Conservation (phyloP, 768 basidiomycete species). For the Steccherinum ochraceum region DNA sequence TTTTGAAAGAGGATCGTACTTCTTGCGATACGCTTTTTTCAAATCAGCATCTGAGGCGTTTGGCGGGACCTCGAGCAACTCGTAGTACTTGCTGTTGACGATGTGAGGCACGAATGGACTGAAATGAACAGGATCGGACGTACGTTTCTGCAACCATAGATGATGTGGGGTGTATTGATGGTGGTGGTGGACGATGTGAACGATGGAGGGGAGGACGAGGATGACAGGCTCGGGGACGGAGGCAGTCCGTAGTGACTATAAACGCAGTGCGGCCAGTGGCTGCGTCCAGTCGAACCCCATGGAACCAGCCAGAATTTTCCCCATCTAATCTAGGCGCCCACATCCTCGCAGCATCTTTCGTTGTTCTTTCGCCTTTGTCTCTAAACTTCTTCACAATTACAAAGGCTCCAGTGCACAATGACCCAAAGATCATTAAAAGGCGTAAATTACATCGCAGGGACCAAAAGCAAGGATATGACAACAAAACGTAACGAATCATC, state of each 20-base stretch:
- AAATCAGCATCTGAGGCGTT: constrained; percentile 78
- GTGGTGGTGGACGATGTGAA: background rate
- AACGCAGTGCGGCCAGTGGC: constrained; percentile 9
- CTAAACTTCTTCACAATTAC: background rate
- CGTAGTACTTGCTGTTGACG: constrained; percentile 74
- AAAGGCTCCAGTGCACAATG: background rate
- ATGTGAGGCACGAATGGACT: constrained; percentile 5
- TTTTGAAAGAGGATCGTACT: constrained; percentile 35
- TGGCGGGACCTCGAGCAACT: constrained; percentile 81
- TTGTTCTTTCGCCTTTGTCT: background rate
- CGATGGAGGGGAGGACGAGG: constrained; percentile 11
- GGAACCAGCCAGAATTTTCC: constrained; percentile 29
- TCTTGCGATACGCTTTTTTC: constrained; percentile 95
- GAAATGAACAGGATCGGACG: constrained; percentile 17
- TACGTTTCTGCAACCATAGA: constrained; percentile 71
- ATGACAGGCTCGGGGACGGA: constrained; percentile 4
- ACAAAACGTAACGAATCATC: background rate
- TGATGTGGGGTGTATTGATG: constrained; percentile 4
- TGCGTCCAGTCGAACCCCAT: constrained; percentile 28
- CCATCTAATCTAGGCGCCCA: background rate
- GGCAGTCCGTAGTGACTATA: constrained; percentile 9
- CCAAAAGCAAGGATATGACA: background rate
- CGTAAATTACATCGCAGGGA: background rate
- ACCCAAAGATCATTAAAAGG: background rate
- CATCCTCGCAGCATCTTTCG: background rate